A percentile compares a stretch with the other conserved stretches of the same genome.
Conservation (phyloP, 2,329 filamentous ascomycete genomes). For the Exophiala aquamarina region DNA sequence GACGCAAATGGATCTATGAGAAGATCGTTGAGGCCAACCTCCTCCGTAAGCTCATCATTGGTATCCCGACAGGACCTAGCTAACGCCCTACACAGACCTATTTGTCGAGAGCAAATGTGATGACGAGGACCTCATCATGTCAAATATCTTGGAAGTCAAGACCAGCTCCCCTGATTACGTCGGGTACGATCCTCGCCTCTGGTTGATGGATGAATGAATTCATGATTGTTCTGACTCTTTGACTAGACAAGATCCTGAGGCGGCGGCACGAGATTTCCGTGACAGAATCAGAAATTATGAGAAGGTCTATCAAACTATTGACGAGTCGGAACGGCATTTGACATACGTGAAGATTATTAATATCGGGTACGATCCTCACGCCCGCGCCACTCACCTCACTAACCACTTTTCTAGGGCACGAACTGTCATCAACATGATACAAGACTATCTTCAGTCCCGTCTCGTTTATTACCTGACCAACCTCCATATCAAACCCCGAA, state of each 20-base stretch:
- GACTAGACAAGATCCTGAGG: constrained; percentile 82
- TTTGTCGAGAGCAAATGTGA: constrained; percentile 98
- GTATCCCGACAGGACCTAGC: not conserved
- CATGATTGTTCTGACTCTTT: not conserved
- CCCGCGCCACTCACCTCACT: not conserved
- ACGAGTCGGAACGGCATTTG: constrained; percentile 80
- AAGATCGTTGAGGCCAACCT: constrained; percentile 72
- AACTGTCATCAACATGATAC: constrained; percentile 96
- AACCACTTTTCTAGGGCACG: constrained; percentile 44
- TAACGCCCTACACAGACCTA: constrained; percentile 56
- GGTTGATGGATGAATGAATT: not conserved
- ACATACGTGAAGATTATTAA: constrained; percentile 98
- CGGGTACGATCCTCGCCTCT: constrained; percentile 10
- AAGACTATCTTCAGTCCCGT: constrained; percentile 93
- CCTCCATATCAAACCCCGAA: constrained; percentile 91
- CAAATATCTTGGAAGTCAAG: constrained; percentile 97
- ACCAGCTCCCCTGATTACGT: constrained; percentile 92
- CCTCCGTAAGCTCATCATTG: constrained; percentile 46
- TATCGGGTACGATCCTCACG: constrained; percentile 63
- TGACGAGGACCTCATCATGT: constrained; percentile 94
- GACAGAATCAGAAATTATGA: constrained; percentile 96
- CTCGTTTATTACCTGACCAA: constrained; percentile 99
- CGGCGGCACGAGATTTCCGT: constrained; percentile 86
- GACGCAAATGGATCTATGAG: constrained; percentile 88
- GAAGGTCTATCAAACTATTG: constrained; percentile 91